Evolutionary conservation across 768 basidiomycete genomes (phyloP).

Genomic region (Leccinellum rugosiceps): DNA sequence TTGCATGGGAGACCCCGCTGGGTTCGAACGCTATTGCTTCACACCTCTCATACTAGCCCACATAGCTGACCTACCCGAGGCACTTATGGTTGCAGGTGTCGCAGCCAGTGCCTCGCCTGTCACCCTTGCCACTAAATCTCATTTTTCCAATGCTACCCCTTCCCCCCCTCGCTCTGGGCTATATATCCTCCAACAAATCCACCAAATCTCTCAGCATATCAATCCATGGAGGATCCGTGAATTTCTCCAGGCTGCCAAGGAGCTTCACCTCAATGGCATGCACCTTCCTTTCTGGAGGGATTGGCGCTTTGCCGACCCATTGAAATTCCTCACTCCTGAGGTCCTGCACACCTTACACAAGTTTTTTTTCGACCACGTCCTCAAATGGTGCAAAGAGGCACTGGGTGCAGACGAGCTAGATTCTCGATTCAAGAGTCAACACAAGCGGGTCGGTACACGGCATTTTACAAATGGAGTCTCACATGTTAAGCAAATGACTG

Average conservation of each 20-base stretch:
- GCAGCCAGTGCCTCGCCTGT: conserved; percentile 12
- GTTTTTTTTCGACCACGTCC: neutral
- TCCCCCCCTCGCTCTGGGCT: neutral
- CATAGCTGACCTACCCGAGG: conserved; percentile 15
- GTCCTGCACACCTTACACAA: conserved; percentile 7
- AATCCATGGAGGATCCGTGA: conserved; percentile 25
- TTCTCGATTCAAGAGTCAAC: neutral
- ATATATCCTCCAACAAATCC: conserved; percentile 3
- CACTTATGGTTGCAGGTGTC: conserved; percentile 6
- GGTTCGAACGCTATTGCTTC: neutral
- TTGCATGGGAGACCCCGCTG: conserved; percentile 25
- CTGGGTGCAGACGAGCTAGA: neutral
- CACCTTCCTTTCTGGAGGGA: conserved; percentile 36
- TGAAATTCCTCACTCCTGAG: conserved; percentile 34
- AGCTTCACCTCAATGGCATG: conserved; percentile 2
- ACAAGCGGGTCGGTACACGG: conserved; percentile 21
- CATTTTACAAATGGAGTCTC: conserved; percentile 40
- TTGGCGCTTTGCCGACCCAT: conserved; percentile 33
- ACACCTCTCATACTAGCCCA: conserved; percentile 10
- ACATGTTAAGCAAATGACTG: conserved; percentile 40
- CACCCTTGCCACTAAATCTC: conserved; percentile 2
- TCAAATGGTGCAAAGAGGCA: conserved; percentile 12
- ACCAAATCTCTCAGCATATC: neutral
- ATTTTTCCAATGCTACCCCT: conserved; percentile 9
- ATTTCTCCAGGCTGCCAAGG: conserved; percentile 23